phyloP scores from a whole-genome alignment of 2,329 filamentous ascomycete species.

The Trichoderma sp. region DNA sequence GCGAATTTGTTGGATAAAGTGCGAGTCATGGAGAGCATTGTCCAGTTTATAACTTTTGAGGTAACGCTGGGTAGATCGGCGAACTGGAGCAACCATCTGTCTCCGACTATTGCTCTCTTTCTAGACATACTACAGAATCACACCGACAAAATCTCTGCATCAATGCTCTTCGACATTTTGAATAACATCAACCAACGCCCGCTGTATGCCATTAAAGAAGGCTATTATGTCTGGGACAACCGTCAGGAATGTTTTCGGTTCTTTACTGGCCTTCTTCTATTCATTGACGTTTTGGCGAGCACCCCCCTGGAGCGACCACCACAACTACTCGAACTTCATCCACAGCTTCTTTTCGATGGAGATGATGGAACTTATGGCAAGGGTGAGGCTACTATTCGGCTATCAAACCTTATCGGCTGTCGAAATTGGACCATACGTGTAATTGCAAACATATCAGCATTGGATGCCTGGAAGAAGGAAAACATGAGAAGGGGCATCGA shows the following conservation, averaged over 20 bases:
- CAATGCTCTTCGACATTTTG: neutral
- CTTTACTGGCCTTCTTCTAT: neutral
- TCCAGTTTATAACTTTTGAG: neutral
- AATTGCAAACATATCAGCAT: neutral
- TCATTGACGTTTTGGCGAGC: neutral
- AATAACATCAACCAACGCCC: neutral
- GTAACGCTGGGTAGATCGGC: neutral
- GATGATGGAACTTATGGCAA: neutral
- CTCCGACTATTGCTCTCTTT: neutral
- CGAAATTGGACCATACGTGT: neutral
- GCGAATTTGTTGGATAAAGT: neutral
- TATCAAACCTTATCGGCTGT: neutral
- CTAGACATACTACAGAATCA: neutral
- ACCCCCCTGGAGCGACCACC: neutral
- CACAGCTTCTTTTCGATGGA: neutral
- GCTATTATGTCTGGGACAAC: neutral
- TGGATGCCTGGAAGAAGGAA: neutral
- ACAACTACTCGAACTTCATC: neutral
- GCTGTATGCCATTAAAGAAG: neutral
- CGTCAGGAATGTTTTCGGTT: neutral
- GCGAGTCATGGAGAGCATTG: slow-evolving; percentile 1
- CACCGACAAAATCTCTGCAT: neutral
- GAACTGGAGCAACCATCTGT: neutral
- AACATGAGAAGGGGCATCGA: neutral
- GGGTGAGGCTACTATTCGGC: neutral